Evolutionary conservation across 139 green algal genomes (phyloP).

Genomic region (Auxenochlorella protothecoides): DNA sequence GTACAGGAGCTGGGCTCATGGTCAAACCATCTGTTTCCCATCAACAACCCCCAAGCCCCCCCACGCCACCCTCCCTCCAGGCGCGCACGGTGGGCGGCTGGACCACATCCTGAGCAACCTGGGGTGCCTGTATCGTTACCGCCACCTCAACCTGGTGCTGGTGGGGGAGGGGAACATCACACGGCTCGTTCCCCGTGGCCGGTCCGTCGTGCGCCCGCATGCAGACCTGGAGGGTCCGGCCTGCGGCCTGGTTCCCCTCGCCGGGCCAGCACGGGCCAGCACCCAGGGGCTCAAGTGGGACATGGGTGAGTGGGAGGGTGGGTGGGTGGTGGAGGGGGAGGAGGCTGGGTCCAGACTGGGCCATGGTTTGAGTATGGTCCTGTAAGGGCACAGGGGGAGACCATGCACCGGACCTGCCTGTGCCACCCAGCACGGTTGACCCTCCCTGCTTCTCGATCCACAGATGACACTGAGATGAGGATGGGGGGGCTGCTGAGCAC

Average conservation of each 20-base stretch:
- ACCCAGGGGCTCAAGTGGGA: constrained; percentile 77
- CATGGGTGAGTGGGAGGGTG: constrained; percentile 20
- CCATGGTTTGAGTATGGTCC: no score
- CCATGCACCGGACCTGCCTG: no score
- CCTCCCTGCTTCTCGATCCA: not conserved
- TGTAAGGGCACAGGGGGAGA: no score
- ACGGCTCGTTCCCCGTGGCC: constrained; percentile 55
- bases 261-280: constrained; percentile 34
- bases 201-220: constrained; percentile 37
- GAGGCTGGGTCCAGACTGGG: no score
- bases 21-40: no score
- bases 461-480: constrained; percentile 37
- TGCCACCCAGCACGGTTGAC: no score
- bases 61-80: constrained; percentile 22
- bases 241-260: constrained; percentile 78
- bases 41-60: no score
- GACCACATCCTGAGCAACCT: constrained; percentile 88
- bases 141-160: constrained; percentile 62
- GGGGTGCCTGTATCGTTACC: constrained; percentile 58
- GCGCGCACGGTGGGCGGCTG: constrained; percentile 78
- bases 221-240: constrained; percentile 57
- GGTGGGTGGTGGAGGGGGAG: no score
- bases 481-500: constrained; percentile 66
- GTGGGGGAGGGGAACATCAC: constrained; percentile 73
- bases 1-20: no score